Conservation (phyloP, 2,329 filamentous ascomycete species). For the Fusarium pseudoanthophilum region DNA sequence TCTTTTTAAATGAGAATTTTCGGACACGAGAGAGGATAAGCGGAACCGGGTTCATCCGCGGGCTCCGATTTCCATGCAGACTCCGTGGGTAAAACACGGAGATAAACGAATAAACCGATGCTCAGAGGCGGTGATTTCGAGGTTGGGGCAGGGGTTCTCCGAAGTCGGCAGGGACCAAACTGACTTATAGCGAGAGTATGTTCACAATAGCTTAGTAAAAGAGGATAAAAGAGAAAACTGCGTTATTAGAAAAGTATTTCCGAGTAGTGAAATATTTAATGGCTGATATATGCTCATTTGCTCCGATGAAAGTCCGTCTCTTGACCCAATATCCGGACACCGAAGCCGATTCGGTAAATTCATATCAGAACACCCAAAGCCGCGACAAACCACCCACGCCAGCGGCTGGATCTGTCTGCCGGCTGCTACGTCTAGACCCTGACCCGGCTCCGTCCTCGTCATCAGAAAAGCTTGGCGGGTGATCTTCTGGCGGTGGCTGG, state of each 20-base stretch:
- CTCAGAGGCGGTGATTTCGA: neutral
- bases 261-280: neutral
- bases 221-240: accelerated
- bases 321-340: neutral
- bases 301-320: neutral
- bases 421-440: neutral
- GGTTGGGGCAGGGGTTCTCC: neutral
- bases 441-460: neutral
- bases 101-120: neutral
- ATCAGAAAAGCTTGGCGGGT: neutral
- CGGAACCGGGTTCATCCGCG: neutral
- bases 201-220: accelerated
- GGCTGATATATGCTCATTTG: too few species aligned
- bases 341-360: neutral
- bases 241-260: accelerated
- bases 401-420: neutral
- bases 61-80: neutral
- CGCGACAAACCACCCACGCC: neutral
- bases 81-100: neutral
- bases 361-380: slow-evolving; percentile 2
- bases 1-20: neutral
- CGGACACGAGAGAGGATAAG: neutral
- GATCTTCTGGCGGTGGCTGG: neutral
- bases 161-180: neutral
- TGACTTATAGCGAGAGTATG: neutral